These are phyloP conservation scores for Aspergillus caelatus DNA, from an alignment of 2,329 filamentous ascomycete species.

Conservation along the genomic window DNA sequence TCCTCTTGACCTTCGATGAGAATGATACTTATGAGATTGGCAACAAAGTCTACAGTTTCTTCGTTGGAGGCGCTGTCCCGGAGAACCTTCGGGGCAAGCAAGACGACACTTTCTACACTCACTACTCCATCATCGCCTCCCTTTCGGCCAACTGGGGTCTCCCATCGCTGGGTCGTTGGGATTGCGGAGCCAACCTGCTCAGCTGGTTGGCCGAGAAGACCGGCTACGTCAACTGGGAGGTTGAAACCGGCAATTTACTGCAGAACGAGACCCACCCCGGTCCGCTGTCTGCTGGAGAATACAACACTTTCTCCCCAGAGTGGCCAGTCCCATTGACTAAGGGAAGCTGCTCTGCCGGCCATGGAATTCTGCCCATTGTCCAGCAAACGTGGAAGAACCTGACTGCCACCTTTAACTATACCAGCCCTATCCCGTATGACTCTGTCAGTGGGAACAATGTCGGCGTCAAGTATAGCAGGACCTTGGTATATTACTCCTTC, in stretches of 20 bases:
- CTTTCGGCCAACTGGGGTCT: constrained; percentile 71
- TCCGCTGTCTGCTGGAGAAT: constrained; percentile 30
- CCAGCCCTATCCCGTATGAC: constrained; percentile 34
- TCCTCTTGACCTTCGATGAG: constrained; percentile 85
- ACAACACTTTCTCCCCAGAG: constrained; percentile 26
- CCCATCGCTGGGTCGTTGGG: constrained; percentile 70
- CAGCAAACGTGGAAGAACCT: constrained; percentile 32
- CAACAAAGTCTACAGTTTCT: constrained; percentile 71
- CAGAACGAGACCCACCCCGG: constrained; percentile 61
- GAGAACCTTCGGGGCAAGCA: constrained; percentile 64
- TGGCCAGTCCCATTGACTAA: constrained; percentile 39
- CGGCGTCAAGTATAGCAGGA: constrained; percentile 22
- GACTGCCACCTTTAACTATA: constrained; percentile 37
- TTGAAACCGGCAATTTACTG: constrained; percentile 48
- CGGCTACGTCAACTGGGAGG: constrained; percentile 53
- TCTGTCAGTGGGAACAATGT: constrained; percentile 21
- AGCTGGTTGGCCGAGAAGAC: constrained; percentile 62
- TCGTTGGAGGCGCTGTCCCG: constrained; percentile 76
- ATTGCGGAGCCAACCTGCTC: constrained; percentile 73
- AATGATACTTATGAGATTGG: constrained; percentile 68
- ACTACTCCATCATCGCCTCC: constrained; percentile 72
- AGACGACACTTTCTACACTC: constrained; percentile 72
- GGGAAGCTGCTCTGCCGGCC: constrained; percentile 37
- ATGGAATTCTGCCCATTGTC: constrained; percentile 36
- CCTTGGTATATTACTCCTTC: constrained; percentile 13